Evolutionary conservation across 2,329 filamentous ascomycete genomes (phyloP), one percentile per base, ranked within the genome.

Genomic region (Anthostomella pinea): DNA sequence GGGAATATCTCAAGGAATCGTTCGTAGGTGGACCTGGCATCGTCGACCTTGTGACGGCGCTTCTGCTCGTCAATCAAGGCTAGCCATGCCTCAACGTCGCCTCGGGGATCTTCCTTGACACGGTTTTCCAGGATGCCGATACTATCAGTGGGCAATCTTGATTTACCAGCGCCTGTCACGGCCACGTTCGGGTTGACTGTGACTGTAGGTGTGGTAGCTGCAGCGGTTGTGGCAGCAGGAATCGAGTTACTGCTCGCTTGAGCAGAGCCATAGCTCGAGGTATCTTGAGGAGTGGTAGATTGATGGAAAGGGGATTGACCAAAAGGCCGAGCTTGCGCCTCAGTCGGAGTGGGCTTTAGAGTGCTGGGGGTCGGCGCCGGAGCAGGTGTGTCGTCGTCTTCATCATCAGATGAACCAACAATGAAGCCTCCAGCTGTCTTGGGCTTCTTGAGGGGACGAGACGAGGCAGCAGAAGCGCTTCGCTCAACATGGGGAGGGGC

Each of bases 11-110:
- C 79, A 49, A 97, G 73, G 61, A 97, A 96, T 23, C 88, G 80
- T 48, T 93, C 85, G 58, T 93, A 98, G 11, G 83, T 79, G 40
- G 74, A 78, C 47, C 91, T 81, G 18, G 86, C 79, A 54, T 91
- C 85, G 43, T 95, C 87, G 45, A 90, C 68, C 62, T 89, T 87
- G 65, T 85, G 85, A 54, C 85, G 86, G 55, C 79, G 82, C 52
- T 84, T 84, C 62, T 95, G 80, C 59, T 96, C 88, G 49, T 79
- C 77, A 59, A 98, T 91, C 58, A 98, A 73, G 48, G 79, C 77
- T 54, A 94, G 69, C 93, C 93, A 98, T 20, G 91, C 88, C 60
- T 93, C 86, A 64, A 93, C 79, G 53, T 96, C 90, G 56, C 91
- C 93, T 54, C 88, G 85, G 11, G 91, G 87, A 58, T 98, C 93